These are phyloP conservation scores for Penicillium cosmopolitanum DNA, from an alignment of 495 filamentous ascomycete species.

Conservation along the genomic window DNA sequence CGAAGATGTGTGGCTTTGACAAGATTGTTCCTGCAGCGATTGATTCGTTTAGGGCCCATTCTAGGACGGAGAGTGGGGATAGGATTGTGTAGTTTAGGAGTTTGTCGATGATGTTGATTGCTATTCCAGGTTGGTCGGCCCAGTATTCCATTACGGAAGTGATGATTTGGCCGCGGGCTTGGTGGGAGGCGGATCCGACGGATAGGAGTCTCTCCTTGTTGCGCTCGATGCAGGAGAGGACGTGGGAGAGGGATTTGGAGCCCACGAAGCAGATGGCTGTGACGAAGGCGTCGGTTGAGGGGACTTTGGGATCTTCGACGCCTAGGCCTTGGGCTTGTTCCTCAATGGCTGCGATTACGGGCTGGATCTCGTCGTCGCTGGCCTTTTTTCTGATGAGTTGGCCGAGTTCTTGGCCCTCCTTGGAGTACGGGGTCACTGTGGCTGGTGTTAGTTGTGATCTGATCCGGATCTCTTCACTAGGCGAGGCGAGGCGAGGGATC, in stretches of 20 bases:
- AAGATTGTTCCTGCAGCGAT: slow-evolving; percentile 70
- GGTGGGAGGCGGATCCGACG: slow-evolving; percentile 71
- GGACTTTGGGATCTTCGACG: slow-evolving; percentile 71
- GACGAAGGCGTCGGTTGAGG: slow-evolving; percentile 89
- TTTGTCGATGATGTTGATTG: slow-evolving; percentile 93
- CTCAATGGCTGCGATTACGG: slow-evolving; percentile 76
- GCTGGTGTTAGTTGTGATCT: not conserved
- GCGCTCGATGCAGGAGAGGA: slow-evolving; percentile 92
- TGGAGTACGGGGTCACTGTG: slow-evolving; percentile 76
- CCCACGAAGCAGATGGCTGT: slow-evolving; percentile 91
- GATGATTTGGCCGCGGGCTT: slow-evolving; percentile 84
- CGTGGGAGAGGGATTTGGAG: slow-evolving; percentile 92
- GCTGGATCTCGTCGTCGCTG: slow-evolving; percentile 77
- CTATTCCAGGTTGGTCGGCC: slow-evolving; percentile 89
- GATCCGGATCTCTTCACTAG: not conserved
- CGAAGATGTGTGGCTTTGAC: slow-evolving; percentile 74
- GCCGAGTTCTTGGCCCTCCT: slow-evolving; percentile 78
- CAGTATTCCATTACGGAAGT: slow-evolving; percentile 90
- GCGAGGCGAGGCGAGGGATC: not conserved
- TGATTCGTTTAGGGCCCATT: slow-evolving; percentile 79
- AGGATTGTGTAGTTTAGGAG: slow-evolving; percentile 97
- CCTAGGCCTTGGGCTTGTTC: slow-evolving; percentile 67
- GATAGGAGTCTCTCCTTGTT: slow-evolving; percentile 88
- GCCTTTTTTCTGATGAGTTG: slow-evolving; percentile 81
- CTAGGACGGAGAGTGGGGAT: slow-evolving; percentile 76